Evolutionary conservation across 176 grass and related monocot genomes (phyloP).

Genomic region (Hordeum vulgare): MorexV3_pseudomolecules_assembly NC_058523.1:552887491-552887990

Average conservation of each 20-base stretch:
- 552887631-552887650: background rate
- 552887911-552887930: conserved; percentile 10
- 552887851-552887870: conserved; percentile 41
- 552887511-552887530: too few species aligned
- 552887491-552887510: too few species aligned
- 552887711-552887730: background rate
- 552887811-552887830: conserved; percentile 37
- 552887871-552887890: background rate
- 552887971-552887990: conserved; percentile 51
- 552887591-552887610: background rate
- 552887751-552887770: background rate
- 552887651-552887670: background rate
- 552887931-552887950: conserved; percentile 43
- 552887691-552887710: background rate
- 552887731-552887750: background rate
- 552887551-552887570: too few species aligned
- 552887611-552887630: background rate
- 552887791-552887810: conserved; percentile 19
- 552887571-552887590: background rate
- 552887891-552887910: conserved; percentile 3
- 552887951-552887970: conserved; percentile 47
- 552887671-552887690: background rate
- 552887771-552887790: too few species aligned
- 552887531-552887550: too few species aligned
- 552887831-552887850: conserved; percentile 33